phyloP scores from a whole-genome alignment of 345 rosid genomes.

The Murraya paniculata region DNA sequence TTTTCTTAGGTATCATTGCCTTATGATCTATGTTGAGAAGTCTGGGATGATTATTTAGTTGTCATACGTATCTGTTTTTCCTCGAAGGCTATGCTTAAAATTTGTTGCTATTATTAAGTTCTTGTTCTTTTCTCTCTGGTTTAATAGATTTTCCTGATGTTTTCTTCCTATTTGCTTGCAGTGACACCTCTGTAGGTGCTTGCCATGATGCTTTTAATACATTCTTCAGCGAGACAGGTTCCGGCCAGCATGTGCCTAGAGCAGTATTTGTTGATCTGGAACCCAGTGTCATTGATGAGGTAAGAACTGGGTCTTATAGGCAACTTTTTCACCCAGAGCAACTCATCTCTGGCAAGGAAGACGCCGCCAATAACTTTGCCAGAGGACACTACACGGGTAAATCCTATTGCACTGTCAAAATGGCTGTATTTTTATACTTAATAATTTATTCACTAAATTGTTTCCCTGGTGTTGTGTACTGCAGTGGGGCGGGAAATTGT shows the following conservation, averaged over 20 bases:
- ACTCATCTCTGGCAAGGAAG: slow-evolving; percentile 91
- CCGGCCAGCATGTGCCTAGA: slow-evolving; percentile 87
- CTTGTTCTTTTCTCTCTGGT: neutral
- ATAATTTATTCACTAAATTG: neutral
- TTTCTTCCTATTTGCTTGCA: slow-evolving; percentile 25
- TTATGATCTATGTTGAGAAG: neutral
- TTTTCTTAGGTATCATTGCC: neutral
- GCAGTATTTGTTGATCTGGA: slow-evolving; percentile 82
- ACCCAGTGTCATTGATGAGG: slow-evolving; percentile 86
- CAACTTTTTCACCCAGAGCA: slow-evolving; percentile 95
- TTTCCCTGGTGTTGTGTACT: slow-evolving; percentile 15
- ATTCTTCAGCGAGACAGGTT: slow-evolving; percentile 91
- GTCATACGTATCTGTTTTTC: too few relatives aligned
- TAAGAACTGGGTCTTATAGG: slow-evolving; percentile 65
- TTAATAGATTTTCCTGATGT: neutral
- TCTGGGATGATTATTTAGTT: neutral
- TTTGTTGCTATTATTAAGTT: neutral
- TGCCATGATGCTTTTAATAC: slow-evolving; percentile 82
- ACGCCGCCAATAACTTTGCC: slow-evolving; percentile 90
- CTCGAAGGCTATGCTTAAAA: neutral
- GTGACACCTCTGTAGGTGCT: slow-evolving; percentile 58
- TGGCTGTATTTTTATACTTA: neutral
- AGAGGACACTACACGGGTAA: slow-evolving; percentile 87
- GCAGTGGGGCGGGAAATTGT: slow-evolving; percentile 89
- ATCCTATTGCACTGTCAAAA: neutral